phyloP scores from a whole-genome alignment of 495 filamentous ascomycete genomes.

The Pyrenula aspistea region DNA sequence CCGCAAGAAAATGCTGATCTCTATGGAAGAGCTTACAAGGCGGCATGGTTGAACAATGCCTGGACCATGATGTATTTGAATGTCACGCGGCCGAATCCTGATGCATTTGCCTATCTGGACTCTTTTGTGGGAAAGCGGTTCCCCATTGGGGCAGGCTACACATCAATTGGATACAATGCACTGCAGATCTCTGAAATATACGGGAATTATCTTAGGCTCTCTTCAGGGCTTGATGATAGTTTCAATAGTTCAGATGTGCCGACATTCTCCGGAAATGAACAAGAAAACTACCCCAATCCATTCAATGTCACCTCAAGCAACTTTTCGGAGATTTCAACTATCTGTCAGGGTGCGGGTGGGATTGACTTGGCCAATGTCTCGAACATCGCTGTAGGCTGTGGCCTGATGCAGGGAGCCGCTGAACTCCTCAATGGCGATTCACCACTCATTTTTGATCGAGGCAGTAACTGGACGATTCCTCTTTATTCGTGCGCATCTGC shows the following conservation, averaged over 20 bases:
- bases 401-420: constrained; percentile 23
- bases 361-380: constrained; percentile 24
- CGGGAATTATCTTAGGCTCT: constrained; percentile 5
- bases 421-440: constrained; percentile 13
- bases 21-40: constrained; percentile 22
- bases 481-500: constrained; percentile 29
- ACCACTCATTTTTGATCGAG: constrained; percentile 16
- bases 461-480: constrained; percentile 22
- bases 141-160: constrained; percentile 1
- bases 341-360: constrained; percentile 13
- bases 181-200: background rate
- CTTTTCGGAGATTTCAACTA: constrained; percentile 12
- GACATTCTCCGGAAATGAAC: background rate
- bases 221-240: background rate
- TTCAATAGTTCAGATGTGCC: background rate
- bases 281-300: constrained; percentile 10
- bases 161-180: background rate
- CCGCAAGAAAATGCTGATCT: constrained; percentile 19
- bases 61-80: constrained; percentile 16
- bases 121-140: constrained; percentile 17
- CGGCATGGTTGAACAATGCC: constrained; percentile 27
- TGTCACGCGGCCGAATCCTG: constrained; percentile 7
- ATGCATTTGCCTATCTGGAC: constrained; percentile 21
- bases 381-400: constrained; percentile 24
- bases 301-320: constrained; percentile 11